These are phyloP conservation scores for Mucor plumbeus DNA, from an alignment of 371 early-diverging fungal genomes.

Conservation along the genomic window DNA sequence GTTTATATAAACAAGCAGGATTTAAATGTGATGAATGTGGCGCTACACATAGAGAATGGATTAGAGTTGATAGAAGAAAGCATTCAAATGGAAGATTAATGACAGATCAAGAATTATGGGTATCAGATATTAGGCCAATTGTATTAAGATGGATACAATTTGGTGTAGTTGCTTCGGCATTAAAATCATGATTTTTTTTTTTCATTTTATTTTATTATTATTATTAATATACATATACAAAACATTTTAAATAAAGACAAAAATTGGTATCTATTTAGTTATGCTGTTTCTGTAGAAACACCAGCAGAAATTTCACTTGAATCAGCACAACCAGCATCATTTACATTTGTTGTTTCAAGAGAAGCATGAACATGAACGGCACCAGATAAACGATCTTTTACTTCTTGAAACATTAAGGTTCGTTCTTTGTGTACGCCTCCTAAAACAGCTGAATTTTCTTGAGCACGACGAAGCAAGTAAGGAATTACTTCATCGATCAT, in stretches of 20 bases:
- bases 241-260: not conserved
- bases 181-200: not conserved
- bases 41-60: constrained; percentile 57
- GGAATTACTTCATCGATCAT: constrained; percentile 84
- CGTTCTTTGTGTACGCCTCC: constrained; percentile 55
- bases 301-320: not conserved
- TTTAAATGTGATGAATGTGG: constrained; percentile 49
- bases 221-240: not conserved
- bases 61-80: constrained; percentile 25
- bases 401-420: constrained; percentile 54
- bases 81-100: constrained; percentile 9
- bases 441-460: constrained; percentile 88
- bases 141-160: constrained; percentile 44
- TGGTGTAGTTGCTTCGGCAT: constrained; percentile 34
- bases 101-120: constrained; percentile 40
- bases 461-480: constrained; percentile 92
- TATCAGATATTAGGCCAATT: constrained; percentile 28
- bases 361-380: constrained; percentile 6
- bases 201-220: not conserved
- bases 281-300: constrained; percentile 17
- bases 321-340: not conserved
- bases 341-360: constrained; percentile 11
- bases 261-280: not conserved
- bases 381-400: constrained; percentile 41
- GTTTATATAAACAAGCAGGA: constrained; percentile 23